Evolutionary conservation across 2,329 filamentous ascomycete species (phyloP).

Genomic region (Cytospora chrysosperma): DNA sequence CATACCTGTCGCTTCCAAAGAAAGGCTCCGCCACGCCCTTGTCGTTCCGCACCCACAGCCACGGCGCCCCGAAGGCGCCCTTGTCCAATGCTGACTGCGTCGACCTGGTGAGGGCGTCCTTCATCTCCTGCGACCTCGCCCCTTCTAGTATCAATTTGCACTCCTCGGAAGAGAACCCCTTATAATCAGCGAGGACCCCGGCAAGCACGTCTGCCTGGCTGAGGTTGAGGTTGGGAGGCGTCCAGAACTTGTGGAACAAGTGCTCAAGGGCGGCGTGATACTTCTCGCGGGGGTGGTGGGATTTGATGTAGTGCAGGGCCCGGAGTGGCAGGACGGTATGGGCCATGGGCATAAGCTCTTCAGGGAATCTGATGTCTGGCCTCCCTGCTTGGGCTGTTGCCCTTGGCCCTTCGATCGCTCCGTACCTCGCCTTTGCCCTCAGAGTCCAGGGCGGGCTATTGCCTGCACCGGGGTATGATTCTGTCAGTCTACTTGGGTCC

Average conservation of each 20-base stretch:
- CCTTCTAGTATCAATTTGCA: slow-evolving; percentile 55
- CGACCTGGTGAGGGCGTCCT: slow-evolving; percentile 45
- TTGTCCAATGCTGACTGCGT: slow-evolving; percentile 61
- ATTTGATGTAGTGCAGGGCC: slow-evolving; percentile 65
- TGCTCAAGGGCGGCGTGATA: slow-evolving; percentile 55
- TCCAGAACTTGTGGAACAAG: slow-evolving; percentile 63
- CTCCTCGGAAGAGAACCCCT: slow-evolving; percentile 51
- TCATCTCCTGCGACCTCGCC: slow-evolving; percentile 45
- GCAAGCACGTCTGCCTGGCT: slow-evolving; percentile 55
- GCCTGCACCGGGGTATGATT: slow-evolving; percentile 41
- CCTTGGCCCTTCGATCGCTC: slow-evolving; percentile 41
- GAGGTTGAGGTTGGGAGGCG: slow-evolving; percentile 56
- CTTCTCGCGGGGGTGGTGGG: slow-evolving; percentile 45
- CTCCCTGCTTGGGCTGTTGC: slow-evolving; percentile 40
- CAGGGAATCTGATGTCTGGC: slow-evolving; percentile 38
- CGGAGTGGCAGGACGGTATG: slow-evolving; percentile 59
- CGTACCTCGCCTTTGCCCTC: slow-evolving; percentile 64
- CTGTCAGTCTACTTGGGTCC: neutral
- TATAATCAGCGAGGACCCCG: slow-evolving; percentile 35
- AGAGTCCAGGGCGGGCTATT: slow-evolving; percentile 75
- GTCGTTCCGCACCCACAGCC: slow-evolving; percentile 65
- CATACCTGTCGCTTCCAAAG: slow-evolving; percentile 71
- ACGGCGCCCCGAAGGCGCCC: slow-evolving; percentile 76
- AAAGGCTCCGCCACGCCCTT: slow-evolving; percentile 64
- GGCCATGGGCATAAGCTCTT: slow-evolving; percentile 43